A percentile compares a stretch with the other conserved stretches of the same genome.
phyloP scores from a whole-genome alignment of 768 basidiomycete species.

The Auricularia heimuer region DNA sequence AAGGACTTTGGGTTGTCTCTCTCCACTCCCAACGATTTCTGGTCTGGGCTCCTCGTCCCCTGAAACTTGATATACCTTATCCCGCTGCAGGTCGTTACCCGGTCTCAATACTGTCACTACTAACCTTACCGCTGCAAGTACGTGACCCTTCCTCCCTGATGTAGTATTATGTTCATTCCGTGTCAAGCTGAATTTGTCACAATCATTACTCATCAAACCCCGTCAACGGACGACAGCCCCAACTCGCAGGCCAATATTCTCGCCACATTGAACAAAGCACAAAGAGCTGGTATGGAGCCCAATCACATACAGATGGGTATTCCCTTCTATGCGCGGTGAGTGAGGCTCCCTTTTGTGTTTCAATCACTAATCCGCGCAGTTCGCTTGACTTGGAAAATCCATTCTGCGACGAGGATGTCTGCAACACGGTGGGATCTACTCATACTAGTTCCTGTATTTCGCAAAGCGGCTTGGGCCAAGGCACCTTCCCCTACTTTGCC shows the following conservation, averaged over 20 bases:
- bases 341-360: background rate
- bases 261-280: background rate
- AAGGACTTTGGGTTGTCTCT: background rate
- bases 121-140: background rate
- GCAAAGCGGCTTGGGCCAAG: background rate
- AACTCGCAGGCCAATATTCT: background rate
- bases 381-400: no score
- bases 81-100: background rate
- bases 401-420: no score
- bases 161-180: background rate
- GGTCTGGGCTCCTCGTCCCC: background rate
- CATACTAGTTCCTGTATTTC: background rate
- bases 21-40: background rate
- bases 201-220: background rate
- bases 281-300: background rate
- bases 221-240: background rate
- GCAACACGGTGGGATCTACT: no score
- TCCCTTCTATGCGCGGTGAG: background rate
- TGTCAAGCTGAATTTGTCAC: background rate
- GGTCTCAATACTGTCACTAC: background rate
- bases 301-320: background rate
- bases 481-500: background rate
- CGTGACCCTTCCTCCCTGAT: background rate
- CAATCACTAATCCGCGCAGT: no score
- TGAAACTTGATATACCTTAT: background rate